Conservation (phyloP, 306 rosid genomes). For the Malus asiatica region DNA sequence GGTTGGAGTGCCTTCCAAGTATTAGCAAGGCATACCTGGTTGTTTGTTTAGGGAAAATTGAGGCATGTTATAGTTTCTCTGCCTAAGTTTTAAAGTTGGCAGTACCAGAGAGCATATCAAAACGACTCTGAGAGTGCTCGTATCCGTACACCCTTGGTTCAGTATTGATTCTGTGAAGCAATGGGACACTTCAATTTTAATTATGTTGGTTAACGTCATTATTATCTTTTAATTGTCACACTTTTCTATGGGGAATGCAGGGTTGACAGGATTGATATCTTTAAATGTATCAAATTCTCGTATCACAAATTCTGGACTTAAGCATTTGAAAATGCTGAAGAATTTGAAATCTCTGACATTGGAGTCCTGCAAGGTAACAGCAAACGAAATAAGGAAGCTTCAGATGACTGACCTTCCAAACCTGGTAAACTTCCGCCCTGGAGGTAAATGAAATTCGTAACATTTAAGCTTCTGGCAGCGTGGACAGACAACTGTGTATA, state of each 20-base stretch:
- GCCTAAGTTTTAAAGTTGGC: neutral
- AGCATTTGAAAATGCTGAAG: slow-evolving; percentile 68
- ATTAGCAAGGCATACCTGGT: neutral
- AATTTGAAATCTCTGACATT: slow-evolving; percentile 75
- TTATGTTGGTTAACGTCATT: neutral
- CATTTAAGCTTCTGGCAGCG: slow-evolving; percentile 2
- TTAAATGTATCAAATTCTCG: slow-evolving; percentile 70
- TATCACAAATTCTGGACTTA: slow-evolving; percentile 58
- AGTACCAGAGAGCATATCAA: neutral
- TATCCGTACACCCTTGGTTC: neutral
- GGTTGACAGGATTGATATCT: slow-evolving; percentile 67
- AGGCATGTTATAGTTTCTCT: neutral
- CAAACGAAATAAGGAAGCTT: slow-evolving; percentile 66
- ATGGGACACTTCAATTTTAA: neutral
- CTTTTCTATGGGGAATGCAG: slow-evolving; percentile 43
- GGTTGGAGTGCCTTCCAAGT: neutral
- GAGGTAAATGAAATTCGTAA: neutral
- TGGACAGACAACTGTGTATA: slow-evolving; percentile 11
- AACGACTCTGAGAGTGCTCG: neutral
- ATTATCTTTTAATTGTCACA: slow-evolving; percentile 7
- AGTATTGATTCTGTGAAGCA: neutral
- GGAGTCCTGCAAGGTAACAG: slow-evolving; percentile 80
- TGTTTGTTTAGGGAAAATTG: neutral
- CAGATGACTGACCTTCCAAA: slow-evolving; percentile 63
- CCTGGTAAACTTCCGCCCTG: slow-evolving; percentile 78